Base-by-base conservation (phyloP, 176 grass and related monocot genomes). In the Zoysia japonica region DNA sequence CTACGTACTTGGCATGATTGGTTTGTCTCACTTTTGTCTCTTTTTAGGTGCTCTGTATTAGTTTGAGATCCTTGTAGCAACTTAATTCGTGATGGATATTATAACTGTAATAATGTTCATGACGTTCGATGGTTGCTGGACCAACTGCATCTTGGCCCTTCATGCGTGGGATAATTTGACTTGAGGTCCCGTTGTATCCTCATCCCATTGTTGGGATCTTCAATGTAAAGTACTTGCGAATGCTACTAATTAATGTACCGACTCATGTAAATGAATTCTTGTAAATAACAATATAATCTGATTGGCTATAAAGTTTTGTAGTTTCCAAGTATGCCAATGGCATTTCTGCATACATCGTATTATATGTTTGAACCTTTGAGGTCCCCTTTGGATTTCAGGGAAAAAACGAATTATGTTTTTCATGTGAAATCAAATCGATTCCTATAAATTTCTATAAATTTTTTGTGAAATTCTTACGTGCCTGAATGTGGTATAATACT, bases 1-100 rank as follows among this genome's bases (percentile, higher is more conserved):
- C 6, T 59, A 19, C 9, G n/a, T 40, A n/a, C 71, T 9, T 39
- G 39, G 3, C 28, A 55, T 82, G 60, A 8, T 56, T 38, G 5
- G 35, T 28, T 36, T n/a, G 9, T 48, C 11, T 2, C 12, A 43
- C 1, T 53, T 65, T 28, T 17, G 50, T 79, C 2, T 38, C 40
- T 28, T 11, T 55, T 12, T 19, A 19, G n/a, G 17, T 57, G 41
- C 45, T 45, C 9, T 52, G 43, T 9, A 0, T 79, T 50, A 5
- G 7, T 88, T 69, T 88, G 47, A 3, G 65, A 75, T 66, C 76
- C 47, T 84, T 88, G 76, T 76, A 88, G 73, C 74, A 28, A 9
- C 57, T 28, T 37, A 15, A 47, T 55, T 56, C 16, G 20, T 20
- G 62, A 11, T 68, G 80, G 64, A 88, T 68, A 59, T 72, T 50